These are phyloP conservation scores for Auriscalpium orientale DNA, from an alignment of 768 basidiomycete species.

Conservation along the genomic window DNA sequence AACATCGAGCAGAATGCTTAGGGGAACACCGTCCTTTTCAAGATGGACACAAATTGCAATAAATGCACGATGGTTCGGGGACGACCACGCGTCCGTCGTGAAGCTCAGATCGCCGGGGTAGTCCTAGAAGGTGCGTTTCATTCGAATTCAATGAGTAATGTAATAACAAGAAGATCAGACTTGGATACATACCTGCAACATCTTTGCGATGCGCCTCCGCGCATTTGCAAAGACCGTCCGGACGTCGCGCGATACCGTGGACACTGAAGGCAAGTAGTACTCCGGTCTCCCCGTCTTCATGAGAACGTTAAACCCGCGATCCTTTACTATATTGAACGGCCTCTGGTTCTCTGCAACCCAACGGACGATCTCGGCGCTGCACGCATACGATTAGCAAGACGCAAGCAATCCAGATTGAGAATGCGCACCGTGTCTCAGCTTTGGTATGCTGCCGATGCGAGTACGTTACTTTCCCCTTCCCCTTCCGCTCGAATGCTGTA, in stretches of 20 bases:
- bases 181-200: neutral
- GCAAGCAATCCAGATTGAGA: neutral
- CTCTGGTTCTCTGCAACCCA: neutral
- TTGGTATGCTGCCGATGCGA: neutral
- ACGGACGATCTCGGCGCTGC: neutral
- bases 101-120: neutral
- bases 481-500: neutral
- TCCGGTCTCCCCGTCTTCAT: conserved; percentile 24
- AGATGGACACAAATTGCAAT: neutral
- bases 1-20: no score
- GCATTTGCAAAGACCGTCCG: conserved; percentile 19
- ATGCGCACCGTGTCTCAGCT: neutral
- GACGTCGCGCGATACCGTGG: conserved; percentile 25
- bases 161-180: neutral
- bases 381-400: neutral
- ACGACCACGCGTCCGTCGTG: neutral
- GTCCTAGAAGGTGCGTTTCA: neutral
- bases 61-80: neutral
- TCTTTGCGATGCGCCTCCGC: conserved; percentile 16
- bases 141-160: neutral
- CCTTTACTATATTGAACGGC: neutral
- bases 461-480: neutral
- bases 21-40: no score
- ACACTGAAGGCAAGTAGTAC: conserved; percentile 23
- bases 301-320: neutral